Percentiles rank a stretch among this genome's conserved stretches.
phyloP scores from a whole-genome alignment of 768 basidiomycete genomes.

The Coprinellus aureogranulatus region DNA sequence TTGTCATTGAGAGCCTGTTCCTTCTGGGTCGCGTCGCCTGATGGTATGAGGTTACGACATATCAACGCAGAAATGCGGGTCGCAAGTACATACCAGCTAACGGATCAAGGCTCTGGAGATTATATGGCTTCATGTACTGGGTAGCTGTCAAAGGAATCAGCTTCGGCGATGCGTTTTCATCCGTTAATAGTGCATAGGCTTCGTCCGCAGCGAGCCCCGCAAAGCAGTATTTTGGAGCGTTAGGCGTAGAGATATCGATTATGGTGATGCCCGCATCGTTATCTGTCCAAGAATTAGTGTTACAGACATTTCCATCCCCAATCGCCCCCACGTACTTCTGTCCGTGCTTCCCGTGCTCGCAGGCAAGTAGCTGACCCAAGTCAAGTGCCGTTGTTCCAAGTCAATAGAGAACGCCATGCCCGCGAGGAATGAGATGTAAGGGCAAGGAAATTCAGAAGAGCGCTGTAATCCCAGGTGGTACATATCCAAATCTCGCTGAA shows the following conservation, averaged over 20 bases:
- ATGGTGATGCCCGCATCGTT: conserved; percentile 35
- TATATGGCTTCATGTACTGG: conserved; percentile 3
- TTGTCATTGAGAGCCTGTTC: neutral
- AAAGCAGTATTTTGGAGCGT: conserved; percentile 27
- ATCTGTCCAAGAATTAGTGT: conserved; percentile 16
- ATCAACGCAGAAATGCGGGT: too few relatives aligned
- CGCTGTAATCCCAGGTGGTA: conserved; percentile 18
- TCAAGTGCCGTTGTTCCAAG: conserved; percentile 21
- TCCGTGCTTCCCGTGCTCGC: conserved; percentile 24
- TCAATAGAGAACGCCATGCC: conserved; percentile 28
- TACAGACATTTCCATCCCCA: neutral
- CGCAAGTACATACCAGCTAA: neutral
- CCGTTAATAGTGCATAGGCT: too few relatives aligned
- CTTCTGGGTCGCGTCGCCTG: neutral
- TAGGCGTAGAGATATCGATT: conserved; percentile 33
- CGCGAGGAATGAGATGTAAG: conserved; percentile 30
- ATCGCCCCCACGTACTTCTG: conserved; percentile 18
- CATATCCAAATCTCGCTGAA: conserved; percentile 31
- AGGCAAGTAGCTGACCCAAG: conserved; percentile 17
- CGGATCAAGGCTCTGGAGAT: neutral
- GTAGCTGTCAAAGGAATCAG: neutral
- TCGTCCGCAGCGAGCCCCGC: too few relatives aligned
- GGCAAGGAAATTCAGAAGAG: conserved; percentile 26
- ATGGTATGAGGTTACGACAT: too few relatives aligned
- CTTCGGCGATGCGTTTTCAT: conserved; percentile 3